Evolutionary conservation across 2,329 filamentous ascomycete species (phyloP).

Genomic region (Talaromyces piceae): DNA sequence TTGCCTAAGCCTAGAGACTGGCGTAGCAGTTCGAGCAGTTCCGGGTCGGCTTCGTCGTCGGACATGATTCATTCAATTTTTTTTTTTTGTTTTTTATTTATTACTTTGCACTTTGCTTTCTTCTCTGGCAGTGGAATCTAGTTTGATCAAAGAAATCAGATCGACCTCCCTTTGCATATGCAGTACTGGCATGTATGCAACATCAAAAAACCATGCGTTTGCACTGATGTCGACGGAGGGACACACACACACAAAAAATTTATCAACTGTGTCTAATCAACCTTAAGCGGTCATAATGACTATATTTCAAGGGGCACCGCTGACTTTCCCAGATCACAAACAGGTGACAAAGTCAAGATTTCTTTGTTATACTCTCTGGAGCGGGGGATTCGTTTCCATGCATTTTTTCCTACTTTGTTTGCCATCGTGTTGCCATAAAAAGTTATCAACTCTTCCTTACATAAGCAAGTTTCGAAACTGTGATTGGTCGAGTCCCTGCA

Average conservation of each 20-base stretch:
- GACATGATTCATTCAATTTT: constrained; percentile 58
- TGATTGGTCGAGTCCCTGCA: neutral
- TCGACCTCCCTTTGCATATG: no score
- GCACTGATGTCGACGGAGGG: neutral
- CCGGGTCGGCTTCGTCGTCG: constrained; percentile 83
- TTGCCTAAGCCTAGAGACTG: constrained; percentile 59
- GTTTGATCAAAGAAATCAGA: no score
- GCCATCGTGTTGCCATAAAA: no score
- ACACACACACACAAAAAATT: neutral
- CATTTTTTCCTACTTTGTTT: no score
- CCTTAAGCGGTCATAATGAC: neutral
- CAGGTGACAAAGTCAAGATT: no score
- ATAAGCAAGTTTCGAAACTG: neutral
- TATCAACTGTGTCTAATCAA: neutral
- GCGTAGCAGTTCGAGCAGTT: constrained; percentile 77
- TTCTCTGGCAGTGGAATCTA: neutral
- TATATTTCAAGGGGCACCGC: no score
- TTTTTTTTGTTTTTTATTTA: neutral
- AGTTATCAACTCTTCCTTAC: neutral
- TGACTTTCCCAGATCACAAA: no score
- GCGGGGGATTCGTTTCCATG: no score
- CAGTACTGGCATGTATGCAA: no score
- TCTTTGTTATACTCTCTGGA: no score
- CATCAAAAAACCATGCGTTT: neutral
- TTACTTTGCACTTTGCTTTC: neutral